phyloP scores from a whole-genome alignment of 495 filamentous ascomycete genomes.

The Pyronema omphalodes region DNA sequence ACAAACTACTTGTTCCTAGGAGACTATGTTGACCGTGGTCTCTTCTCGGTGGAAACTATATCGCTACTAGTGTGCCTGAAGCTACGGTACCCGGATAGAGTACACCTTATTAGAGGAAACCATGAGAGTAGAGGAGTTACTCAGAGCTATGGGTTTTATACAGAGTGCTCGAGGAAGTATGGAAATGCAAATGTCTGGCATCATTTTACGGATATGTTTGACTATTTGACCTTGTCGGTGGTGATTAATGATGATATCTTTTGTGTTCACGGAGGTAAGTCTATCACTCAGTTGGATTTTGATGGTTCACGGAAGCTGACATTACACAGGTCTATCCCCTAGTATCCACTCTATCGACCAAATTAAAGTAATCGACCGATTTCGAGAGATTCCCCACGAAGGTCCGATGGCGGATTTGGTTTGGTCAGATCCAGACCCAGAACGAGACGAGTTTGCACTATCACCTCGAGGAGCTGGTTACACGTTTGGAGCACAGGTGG shows the following conservation, averaged over 20 bases:
- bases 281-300: neutral
- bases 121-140: conserved; percentile 95
- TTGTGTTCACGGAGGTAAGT: conserved; percentile 72
- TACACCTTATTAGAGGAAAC: conserved; percentile 88
- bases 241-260: conserved; percentile 98
- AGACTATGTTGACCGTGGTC: conserved; percentile 92
- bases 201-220: conserved; percentile 99
- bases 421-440: conserved; percentile 91
- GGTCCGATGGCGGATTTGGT: conserved; percentile 98
- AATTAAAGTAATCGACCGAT: conserved; percentile 98
- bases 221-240: conserved; percentile 86
- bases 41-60: conserved; percentile 95
- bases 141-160: conserved; percentile 98
- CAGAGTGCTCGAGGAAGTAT: conserved; percentile 92
- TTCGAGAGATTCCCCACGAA: conserved; percentile 94
- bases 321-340: conserved; percentile 53
- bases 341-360: conserved; percentile 97
- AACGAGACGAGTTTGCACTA: conserved; percentile 88
- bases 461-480: conserved; percentile 89
- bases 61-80: conserved; percentile 90
- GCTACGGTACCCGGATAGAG: conserved; percentile 74
- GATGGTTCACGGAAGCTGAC: neutral
- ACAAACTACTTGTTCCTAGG: conserved; percentile 97
- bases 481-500: conserved; percentile 90
- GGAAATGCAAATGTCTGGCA: conserved; percentile 98